A percentile compares a stretch with the other conserved stretches of the same genome.
These are phyloP conservation scores for Mycena rebaudengoi DNA, from an alignment of 768 basidiomycete genomes.

Conservation along the genomic window DNA sequence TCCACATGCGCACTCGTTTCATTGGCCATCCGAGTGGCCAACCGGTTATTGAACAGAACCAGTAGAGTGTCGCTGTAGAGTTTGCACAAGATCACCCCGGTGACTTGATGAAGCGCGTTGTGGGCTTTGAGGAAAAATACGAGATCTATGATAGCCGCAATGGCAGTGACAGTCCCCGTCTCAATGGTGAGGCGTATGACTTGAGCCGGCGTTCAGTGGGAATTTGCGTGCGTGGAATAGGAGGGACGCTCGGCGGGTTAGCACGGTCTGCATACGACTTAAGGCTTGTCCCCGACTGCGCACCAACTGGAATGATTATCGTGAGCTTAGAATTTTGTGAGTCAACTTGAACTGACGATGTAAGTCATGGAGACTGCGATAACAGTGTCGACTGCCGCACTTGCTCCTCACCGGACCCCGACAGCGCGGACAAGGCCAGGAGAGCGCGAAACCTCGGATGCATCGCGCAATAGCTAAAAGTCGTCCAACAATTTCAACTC, in stretches of 20 bases:
- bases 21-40: not conserved
- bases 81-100: slow-evolving; percentile 18
- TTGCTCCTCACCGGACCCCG: slow-evolving; percentile 9
- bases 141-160: slow-evolving; percentile 22
- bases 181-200: slow-evolving; percentile 23
- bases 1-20: not conserved
- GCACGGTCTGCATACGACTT: slow-evolving; percentile 3
- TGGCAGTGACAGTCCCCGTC: slow-evolving; percentile 16
- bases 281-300: slow-evolving; percentile 3
- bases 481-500: not conserved
- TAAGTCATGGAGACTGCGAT: slow-evolving; percentile 25
- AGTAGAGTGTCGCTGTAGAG: slow-evolving; percentile 22
- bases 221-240: not conserved
- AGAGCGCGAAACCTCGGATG: not conserved
- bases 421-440: not conserved
- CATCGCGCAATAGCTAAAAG: not conserved
- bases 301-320: not conserved
- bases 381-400: slow-evolving; percentile 12
- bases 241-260: slow-evolving; percentile 16
- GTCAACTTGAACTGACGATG: slow-evolving; percentile 10
- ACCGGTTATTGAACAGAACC: slow-evolving; percentile 23
- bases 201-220: not conserved
- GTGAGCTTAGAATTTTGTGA: not conserved
- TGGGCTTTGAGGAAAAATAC: slow-evolving; percentile 15
- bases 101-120: slow-evolving; percentile 21